Base-by-base conservation (phyloP, 257 asterid genomes). In the Solanum pinnatisectum region DNA sequence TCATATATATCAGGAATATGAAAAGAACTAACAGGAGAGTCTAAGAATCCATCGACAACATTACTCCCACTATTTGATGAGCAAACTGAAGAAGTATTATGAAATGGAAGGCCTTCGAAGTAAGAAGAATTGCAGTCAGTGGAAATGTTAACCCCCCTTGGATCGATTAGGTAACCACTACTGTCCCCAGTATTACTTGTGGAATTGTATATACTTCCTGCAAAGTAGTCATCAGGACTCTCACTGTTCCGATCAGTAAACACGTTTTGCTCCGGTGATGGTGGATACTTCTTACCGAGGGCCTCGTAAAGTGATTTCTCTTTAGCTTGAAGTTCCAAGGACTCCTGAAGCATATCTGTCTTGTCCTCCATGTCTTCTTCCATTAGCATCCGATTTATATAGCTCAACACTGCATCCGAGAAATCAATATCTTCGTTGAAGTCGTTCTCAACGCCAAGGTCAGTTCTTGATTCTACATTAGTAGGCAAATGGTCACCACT, bases 331-430 rank as follows among this genome's bases (percentile, higher is more conserved):
- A 93, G 93, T 84, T 91, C 95, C 70, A 91, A 87, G 1, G 95
- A 88, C 67, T 93, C 95, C 56, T 92, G 94, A 82, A 91, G 91
- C 94, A 93, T 93, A 27, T 86, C 86, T 0, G 91, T 74, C 88
- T 85, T 91, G 13, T 93, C 95, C 46, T 91, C 95, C 92, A 93
- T 90, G 88, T 93, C 92, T 89, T 93, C 95, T 88, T 92, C 94
- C 91, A 92, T 89, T 7, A 93, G 90, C 20, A 92, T 91, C 78
- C 71, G 88, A 85, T 90, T 89, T 37, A 93, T 89, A 84, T 87
- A 92, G 32, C 87, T 90, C 88, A 93, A 91, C 35, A 91, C 91
- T 25, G 89, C 93, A 70, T 93, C 95, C 7, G 94, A 91, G 82
- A 92, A 88, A 78, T 92, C 94, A 78, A 90, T 92, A 67, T 86